These are phyloP conservation scores for Silene uniflora DNA, from an alignment of 148 eudicot genomes.

Conservation along the genomic window DNA sequence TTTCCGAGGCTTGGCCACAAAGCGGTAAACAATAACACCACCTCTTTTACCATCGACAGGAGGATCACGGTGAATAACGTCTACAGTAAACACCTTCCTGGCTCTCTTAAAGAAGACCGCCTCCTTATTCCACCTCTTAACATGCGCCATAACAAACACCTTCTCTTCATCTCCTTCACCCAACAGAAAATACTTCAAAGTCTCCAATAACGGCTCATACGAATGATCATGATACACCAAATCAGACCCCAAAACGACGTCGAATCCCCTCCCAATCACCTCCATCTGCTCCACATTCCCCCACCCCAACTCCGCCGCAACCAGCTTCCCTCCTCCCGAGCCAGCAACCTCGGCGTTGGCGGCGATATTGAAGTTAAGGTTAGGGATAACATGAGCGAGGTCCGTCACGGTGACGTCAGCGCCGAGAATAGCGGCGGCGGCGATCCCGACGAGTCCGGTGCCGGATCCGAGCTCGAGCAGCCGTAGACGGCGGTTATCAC, in stretches of 20 bases:
- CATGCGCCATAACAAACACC: constrained; percentile 77
- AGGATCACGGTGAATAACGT: constrained; percentile 44
- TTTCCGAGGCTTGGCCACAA: constrained; percentile 27
- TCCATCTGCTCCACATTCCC: constrained; percentile 60
- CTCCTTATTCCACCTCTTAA: constrained; percentile 92
- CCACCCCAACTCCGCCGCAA: constrained; percentile 63
- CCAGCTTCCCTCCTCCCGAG: constrained; percentile 39
- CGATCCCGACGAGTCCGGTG: constrained; percentile 74
- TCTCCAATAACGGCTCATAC: constrained; percentile 56
- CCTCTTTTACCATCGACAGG: constrained; percentile 48
- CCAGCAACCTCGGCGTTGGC: constrained; percentile 33
- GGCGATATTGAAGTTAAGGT: constrained; percentile 49
- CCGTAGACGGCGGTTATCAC: constrained; percentile 33
- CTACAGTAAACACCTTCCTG: constrained; percentile 51
- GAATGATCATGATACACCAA: constrained; percentile 78
- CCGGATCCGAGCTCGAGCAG: constrained; percentile 84
- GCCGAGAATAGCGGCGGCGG: constrained; percentile 62
- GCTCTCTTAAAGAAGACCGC: constrained; percentile 67
- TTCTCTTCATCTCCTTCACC: constrained; percentile 24
- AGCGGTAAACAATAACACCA: constrained; percentile 63
- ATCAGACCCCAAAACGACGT: constrained; percentile 67
- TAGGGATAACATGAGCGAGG: constrained; percentile 59
- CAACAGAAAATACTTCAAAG: constrained; percentile 46
- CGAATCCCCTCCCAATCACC: constrained; percentile 48
- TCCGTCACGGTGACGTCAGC: constrained; percentile 76